Evolutionary conservation across 2,329 filamentous ascomycete genomes (phyloP), one percentile per base, ranked within the genome.

Genomic region (Exophiala viscosa): DNA sequence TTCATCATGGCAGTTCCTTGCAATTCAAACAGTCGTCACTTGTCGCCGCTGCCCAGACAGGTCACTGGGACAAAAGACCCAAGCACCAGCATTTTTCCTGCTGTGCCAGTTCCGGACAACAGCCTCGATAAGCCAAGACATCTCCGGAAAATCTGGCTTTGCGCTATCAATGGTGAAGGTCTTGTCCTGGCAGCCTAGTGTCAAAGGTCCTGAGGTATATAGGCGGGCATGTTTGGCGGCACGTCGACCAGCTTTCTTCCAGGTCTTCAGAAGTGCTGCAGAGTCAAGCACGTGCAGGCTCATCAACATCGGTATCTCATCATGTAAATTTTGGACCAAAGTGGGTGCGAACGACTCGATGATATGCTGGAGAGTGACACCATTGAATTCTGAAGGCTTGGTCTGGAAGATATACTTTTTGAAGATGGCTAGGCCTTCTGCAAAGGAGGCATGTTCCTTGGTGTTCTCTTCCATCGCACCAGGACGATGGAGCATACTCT

Each of bases 241-340:
- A 5, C 52, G 49, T 5, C 55, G 45, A 28, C 57, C 47, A n/a
- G 56, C 53, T 7, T 59, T 52, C 42, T 57, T 59, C 50, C 62
- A 65, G 20, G 57, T 48, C 40, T 57, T 59, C 47, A 41, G 49
- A 42, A 65, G 38, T 14, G 57, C 55, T 28, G 55, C 50, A 8
- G 58, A 54, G n/a, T 62, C 56, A 6, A 60, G 52, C 10, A 57
- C 50, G 18, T 56, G 48, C 13, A 64, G 54, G 39, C 44, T 46
- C 7, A 55, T 51, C n/a, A 65, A 45, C 1, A 48, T 59, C 14
- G 59, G 34, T 36, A 65, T 63, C 47, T 65, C 60, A 23, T 57
- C 60, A 43, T 64, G 61, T 13, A 64, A 42, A 50, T 65, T 62
- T 46, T 61, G 61, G 35, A 64, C 57, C 13, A 65, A 45, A 23